phyloP scores from a whole-genome alignment of 2,329 filamentous ascomycete genomes.

The Chrysosporium keratinophilum region DNA sequence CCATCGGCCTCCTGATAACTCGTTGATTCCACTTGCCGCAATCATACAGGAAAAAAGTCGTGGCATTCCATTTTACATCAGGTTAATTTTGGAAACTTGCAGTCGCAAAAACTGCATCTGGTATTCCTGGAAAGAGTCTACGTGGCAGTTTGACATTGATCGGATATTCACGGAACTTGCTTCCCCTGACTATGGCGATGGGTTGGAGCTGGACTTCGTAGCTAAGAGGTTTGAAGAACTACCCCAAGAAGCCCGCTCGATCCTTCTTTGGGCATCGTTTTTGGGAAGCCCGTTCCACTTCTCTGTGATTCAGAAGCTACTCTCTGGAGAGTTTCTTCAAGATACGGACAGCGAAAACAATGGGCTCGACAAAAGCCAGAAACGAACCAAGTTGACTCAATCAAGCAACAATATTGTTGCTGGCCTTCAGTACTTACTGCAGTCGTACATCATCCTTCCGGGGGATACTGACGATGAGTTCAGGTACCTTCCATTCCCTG shows the following conservation, averaged over 20 bases:
- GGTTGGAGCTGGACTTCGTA: slow-evolving; percentile 74
- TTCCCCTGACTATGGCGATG: slow-evolving; percentile 65
- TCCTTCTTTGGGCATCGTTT: slow-evolving; percentile 77
- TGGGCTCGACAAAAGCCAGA: slow-evolving; percentile 29
- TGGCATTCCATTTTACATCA: slow-evolving; percentile 83
- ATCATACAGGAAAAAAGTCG: slow-evolving; percentile 81
- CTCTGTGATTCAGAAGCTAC: slow-evolving; percentile 62
- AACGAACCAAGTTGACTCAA: slow-evolving; percentile 43
- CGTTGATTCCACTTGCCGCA: slow-evolving; percentile 65
- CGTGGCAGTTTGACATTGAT: slow-evolving; percentile 80
- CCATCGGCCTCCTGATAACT: slow-evolving; percentile 54
- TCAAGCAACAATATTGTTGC: slow-evolving; percentile 55
- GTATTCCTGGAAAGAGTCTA: slow-evolving; percentile 74
- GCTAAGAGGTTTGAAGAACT: slow-evolving; percentile 66
- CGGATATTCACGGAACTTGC: slow-evolving; percentile 76
- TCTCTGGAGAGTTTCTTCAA: slow-evolving; percentile 63
- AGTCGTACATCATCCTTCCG: slow-evolving; percentile 68
- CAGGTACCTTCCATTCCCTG: slow-evolving; percentile 25
- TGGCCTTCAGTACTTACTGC: slow-evolving; percentile 71
- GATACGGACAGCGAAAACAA: slow-evolving; percentile 37
- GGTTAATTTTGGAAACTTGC: slow-evolving; percentile 80
- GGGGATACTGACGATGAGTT: slow-evolving; percentile 80
- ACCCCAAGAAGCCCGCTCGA: slow-evolving; percentile 59
- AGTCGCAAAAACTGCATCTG: slow-evolving; percentile 79
- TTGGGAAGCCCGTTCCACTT: slow-evolving; percentile 79